Evolutionary conservation across 1,139 yeast genomes (phyloP), one percentile per base, ranked within the genome.

Genomic region (Debaryomycetaceae sp.): DNA sequence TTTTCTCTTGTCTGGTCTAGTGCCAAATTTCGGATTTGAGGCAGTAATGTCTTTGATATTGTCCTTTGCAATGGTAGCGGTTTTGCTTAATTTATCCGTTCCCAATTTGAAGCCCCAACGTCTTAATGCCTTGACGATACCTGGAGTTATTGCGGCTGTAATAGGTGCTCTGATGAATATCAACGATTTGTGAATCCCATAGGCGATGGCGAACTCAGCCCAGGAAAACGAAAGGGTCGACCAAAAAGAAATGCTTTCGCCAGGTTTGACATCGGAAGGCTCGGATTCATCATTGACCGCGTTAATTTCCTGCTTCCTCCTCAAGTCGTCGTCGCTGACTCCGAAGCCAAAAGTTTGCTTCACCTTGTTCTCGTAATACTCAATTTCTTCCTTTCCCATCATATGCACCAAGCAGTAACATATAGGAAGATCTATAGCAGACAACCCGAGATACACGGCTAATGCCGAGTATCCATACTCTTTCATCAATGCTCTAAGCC

Each of bases 391-490:
- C 53, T 84, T 87, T 24, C 99, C 98, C 56, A 86, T 68, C 0
- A 91, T 80, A 60, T 90, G 97, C 11, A 93, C 98, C 40, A 87
- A 59, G 20, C 86, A 56, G 59, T 84, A 93, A 61, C 95, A 88
- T 5, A 90, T 53, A 1, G 98, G 98, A 52, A 88, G 73, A 60
- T 93, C 99, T 37, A 93, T 63, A 24, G 76, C 72, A 2, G 88
- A 76, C 17, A 93, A 63, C 0, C 78, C 84, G 35, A 89, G 58
- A 59, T 93, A 93, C 0, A 93, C 90, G 11, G 89, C 97, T 20
- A 93, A 68, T 0, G 97, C 98, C 6, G 95, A 81, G 69, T 84
- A 88, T 1, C 99, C 99, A 62, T 93, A 93, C 60, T 87, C 86
- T 58, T 86, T 84, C 63, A 88, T 78, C 51, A 93, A 71, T 6